Conservation (phyloP, 2,329 filamentous ascomycete species). For the Chrysosporium queenslandicum region DNA sequence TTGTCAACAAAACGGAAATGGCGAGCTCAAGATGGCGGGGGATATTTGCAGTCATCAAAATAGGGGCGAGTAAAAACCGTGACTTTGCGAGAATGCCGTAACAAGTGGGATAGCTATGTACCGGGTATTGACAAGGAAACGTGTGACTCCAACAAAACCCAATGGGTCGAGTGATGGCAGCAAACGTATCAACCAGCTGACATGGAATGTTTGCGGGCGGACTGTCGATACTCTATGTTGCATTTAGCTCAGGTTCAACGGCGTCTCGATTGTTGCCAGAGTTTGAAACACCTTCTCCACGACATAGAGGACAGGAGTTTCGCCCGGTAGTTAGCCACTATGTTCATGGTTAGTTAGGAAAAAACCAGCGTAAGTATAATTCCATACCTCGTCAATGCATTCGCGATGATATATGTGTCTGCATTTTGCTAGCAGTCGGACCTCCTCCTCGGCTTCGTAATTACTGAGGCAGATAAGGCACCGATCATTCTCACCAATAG, state of each 20-base stretch:
- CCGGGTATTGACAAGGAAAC: neutral
- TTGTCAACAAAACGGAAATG: neutral
- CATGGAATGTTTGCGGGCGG: neutral
- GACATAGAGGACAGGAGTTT: constrained; percentile 54
- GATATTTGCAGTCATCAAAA: neutral
- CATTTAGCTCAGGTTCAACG: neutral
- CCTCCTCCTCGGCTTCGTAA: constrained; percentile 53
- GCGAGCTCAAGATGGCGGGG: neutral
- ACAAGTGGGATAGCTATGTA: neutral
- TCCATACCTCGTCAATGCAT: constrained; percentile 57
- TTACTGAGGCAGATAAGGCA: constrained; percentile 59
- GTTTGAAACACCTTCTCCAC: constrained; percentile 49
- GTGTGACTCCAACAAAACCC: neutral
- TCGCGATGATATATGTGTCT: constrained; percentile 57
- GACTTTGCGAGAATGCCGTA: neutral
- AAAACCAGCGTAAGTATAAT: neutral
- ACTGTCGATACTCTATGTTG: neutral
- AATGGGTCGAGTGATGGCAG: neutral
- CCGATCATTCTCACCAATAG: constrained; percentile 43
- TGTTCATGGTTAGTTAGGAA: neutral
- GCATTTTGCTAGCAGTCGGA: constrained; percentile 52
- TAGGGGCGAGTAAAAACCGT: neutral
- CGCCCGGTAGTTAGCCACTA: constrained; percentile 60
- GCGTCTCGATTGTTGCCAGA: constrained; percentile 9
- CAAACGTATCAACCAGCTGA: neutral